phyloP scores from a whole-genome alignment of 805 yeast genomes.

The Lachancea lanzarotensis region DNA sequence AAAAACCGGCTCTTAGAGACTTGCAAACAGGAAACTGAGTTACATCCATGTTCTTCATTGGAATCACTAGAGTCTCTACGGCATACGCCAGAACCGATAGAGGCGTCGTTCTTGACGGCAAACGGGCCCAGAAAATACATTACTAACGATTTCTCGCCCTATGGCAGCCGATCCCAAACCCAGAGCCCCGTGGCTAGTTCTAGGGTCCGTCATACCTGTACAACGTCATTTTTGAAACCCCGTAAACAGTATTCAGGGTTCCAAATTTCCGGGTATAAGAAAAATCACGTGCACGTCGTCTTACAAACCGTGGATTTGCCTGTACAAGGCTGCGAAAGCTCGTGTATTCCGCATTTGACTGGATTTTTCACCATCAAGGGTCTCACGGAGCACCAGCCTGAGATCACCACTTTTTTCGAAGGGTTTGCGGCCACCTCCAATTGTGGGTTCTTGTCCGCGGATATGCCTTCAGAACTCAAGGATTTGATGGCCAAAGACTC shows the following conservation, averaged over 20 bases:
- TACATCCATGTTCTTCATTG: constrained; percentile 20
- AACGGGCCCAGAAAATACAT: constrained; percentile 5
- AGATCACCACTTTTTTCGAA: constrained; percentile 68
- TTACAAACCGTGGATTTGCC: constrained; percentile 51
- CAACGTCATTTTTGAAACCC: constrained; percentile 20
- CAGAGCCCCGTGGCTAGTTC: neutral
- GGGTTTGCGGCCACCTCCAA: constrained; percentile 32
- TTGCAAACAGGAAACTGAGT: constrained; percentile 7
- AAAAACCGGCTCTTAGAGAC: constrained; percentile 3
- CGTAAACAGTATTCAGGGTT: constrained; percentile 30
- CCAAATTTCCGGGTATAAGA: constrained; percentile 32
- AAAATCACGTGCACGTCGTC: constrained; percentile 48
- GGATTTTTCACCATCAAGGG: constrained; percentile 68
- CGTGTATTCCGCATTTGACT: constrained; percentile 37
- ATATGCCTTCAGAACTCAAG: constrained; percentile 25
- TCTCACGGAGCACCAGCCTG: constrained; percentile 58
- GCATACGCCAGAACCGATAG: neutral
- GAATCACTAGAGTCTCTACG: constrained; percentile 23
- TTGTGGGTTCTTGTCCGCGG: constrained; percentile 26
- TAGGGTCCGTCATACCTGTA: neutral
- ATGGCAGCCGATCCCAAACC: constrained; percentile 2
- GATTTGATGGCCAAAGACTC: constrained; percentile 59
- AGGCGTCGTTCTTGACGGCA: neutral
- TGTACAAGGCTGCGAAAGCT: constrained; percentile 8
- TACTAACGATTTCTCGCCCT: constrained; percentile 4